Conservation (phyloP, 179 eudicot species). For the Beta lomatogona region DNA sequence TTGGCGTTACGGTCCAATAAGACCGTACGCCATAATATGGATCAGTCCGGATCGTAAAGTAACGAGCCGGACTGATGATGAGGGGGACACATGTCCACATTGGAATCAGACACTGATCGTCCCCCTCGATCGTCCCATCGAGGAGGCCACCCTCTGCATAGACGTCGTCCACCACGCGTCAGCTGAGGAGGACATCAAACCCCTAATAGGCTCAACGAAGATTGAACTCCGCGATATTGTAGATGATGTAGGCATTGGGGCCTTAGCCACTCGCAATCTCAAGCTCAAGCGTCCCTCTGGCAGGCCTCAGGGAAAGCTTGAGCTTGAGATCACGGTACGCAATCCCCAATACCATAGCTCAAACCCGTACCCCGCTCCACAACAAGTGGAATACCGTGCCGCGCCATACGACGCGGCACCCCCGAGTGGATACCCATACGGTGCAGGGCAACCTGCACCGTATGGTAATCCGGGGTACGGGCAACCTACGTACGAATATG, state of each 20-base stretch:
- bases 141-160: constrained; percentile 52
- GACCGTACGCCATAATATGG: constrained; percentile 83
- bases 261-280: too few species aligned
- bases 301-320: too few species aligned
- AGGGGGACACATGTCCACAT: constrained; percentile 61
- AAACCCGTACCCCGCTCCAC: constrained; percentile 33
- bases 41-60: constrained; percentile 58
- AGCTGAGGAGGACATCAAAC: constrained; percentile 57
- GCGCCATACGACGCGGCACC: constrained; percentile 49
- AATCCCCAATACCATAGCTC: constrained; percentile 56
- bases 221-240: constrained; percentile 54
- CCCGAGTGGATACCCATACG: constrained; percentile 43
- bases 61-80: constrained; percentile 57
- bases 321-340: too few species aligned
- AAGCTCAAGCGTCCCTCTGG: too few species aligned
- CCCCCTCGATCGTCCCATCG: constrained; percentile 54
- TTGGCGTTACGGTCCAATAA: constrained; percentile 75
- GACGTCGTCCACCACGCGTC: constrained; percentile 62
- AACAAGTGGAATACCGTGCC: constrained; percentile 27
- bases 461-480: too few species aligned
- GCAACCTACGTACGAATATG: too few species aligned
- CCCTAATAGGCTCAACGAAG: constrained; percentile 66
- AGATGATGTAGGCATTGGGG: too few species aligned
- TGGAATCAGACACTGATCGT: constrained; percentile 60
- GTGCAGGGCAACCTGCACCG: too few species aligned